phyloP scores from a whole-genome alignment of 805 yeast species.

The Maudiozyma barnettii region DNA sequence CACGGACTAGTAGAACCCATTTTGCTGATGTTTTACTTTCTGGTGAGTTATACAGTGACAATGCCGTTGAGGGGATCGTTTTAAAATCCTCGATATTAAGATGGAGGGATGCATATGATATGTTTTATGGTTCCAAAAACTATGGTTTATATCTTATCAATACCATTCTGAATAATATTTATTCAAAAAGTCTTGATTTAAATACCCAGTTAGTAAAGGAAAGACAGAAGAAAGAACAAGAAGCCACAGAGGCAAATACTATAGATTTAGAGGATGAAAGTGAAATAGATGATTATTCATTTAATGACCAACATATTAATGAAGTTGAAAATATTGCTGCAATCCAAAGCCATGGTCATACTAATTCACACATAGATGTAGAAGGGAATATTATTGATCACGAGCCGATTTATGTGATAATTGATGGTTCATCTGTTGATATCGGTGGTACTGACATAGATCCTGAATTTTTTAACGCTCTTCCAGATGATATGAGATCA shows the following conservation, averaged over 20 bases:
- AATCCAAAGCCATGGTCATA: conserved; percentile 1
- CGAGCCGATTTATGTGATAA: conserved; percentile 57
- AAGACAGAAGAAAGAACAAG: conserved; percentile 7
- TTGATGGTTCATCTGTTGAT: conserved; percentile 73
- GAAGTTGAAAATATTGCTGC: too few species aligned
- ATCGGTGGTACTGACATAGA: conserved; percentile 87
- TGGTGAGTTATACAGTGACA: conserved; percentile 26
- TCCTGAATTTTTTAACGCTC: conserved; percentile 79
- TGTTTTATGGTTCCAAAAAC: conserved; percentile 39
- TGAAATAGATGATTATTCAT: too few species aligned
- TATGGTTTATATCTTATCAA: conserved; percentile 33
- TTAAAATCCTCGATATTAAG: conserved; percentile 48
- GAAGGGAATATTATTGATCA: conserved; percentile 5
- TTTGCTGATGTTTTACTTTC: conserved; percentile 25
- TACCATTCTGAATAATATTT: conserved; percentile 38
- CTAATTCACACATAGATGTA: conserved; percentile 7
- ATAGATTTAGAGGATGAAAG: too few species aligned
- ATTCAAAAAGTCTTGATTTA: conserved; percentile 38
- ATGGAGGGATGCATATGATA: conserved; percentile 52
- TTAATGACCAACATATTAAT: conserved; percentile 17
- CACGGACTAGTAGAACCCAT: conserved; percentile 19
- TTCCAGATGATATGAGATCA: conserved; percentile 88
- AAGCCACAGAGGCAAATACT: too few species aligned
- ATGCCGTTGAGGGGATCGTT: conserved; percentile 24
- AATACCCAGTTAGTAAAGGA: conserved; percentile 21